Conservation (phyloP, 148 eudicot species). For the Talinum fruticosum region DNA sequence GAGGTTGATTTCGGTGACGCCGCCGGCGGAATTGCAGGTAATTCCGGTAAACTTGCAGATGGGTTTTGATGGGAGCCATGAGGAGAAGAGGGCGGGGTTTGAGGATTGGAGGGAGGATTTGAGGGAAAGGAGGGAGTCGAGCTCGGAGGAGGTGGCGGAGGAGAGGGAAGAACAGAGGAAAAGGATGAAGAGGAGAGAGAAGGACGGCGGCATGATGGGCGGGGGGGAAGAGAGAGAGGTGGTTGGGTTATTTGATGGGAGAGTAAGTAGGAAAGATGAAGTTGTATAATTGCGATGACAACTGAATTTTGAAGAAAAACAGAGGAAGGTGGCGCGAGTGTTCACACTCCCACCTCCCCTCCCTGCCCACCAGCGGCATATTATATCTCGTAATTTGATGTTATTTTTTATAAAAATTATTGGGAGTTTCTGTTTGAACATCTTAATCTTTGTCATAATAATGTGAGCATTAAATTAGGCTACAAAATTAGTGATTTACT, state of each 20-base stretch:
- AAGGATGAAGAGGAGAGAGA: conserved; percentile 17
- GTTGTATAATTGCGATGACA: not conserved
- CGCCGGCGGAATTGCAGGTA: conserved; percentile 31
- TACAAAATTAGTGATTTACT: no score
- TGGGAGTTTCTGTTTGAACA: not conserved
- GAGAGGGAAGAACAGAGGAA: conserved; percentile 18
- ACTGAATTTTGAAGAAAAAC: conserved; percentile 17
- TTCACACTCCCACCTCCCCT: conserved; percentile 5
- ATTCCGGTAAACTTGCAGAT: conserved; percentile 36
- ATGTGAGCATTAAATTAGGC: no score
- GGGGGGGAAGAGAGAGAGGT: conserved; percentile 7
- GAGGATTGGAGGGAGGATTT: conserved; percentile 35
- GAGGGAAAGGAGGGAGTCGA: conserved; percentile 31
- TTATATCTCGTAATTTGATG: not conserved
- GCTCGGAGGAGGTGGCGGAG: conserved; percentile 15
- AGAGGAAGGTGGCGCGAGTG: not conserved
- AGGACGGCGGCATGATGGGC: conserved; percentile 4
- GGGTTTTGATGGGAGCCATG: conserved; percentile 32
- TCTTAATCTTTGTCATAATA: not conserved
- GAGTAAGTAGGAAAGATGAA: conserved; percentile 17
- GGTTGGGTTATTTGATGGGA: conserved; percentile 21
- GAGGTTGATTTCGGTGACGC: conserved; percentile 51
- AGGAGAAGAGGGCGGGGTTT: conserved; percentile 32
- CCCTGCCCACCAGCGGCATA: not conserved
- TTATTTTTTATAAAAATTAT: not conserved